These are phyloP conservation scores for Apocynum venetum DNA, from an alignment of 257 asterid species.

Conservation along the genomic window DNA sequence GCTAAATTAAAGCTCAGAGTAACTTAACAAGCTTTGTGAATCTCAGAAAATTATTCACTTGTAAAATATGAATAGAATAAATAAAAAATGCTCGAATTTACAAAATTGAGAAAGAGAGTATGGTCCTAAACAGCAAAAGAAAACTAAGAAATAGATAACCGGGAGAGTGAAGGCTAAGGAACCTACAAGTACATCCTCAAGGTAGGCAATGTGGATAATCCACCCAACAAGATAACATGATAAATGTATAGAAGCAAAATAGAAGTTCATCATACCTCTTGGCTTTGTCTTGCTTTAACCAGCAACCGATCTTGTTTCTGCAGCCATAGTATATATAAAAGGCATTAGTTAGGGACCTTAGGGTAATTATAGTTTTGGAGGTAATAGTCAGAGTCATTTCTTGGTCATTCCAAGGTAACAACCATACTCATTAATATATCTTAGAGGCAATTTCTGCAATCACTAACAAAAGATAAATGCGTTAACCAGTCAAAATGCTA, in stretches of 20 bases:
- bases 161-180: not conserved
- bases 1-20: not conserved
- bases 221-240: not conserved
- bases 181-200: not conserved
- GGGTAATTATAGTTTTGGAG: no score
- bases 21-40: not conserved
- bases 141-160: not conserved
- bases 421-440: not conserved
- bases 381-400: no score
- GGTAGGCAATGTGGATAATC: not conserved
- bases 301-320: slow-evolving; percentile 72
- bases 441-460: not conserved
- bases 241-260: slow-evolving; percentile 4
- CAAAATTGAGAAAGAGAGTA: not conserved
- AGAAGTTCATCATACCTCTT: slow-evolving; percentile 54
- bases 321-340: slow-evolving; percentile 15
- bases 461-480: not conserved
- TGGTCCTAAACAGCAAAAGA: not conserved
- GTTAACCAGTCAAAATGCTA: not conserved
- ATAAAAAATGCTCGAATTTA: not conserved
- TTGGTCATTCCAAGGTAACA: not conserved
- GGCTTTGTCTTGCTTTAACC: slow-evolving; percentile 58
- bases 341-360: not conserved
- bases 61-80: not conserved
- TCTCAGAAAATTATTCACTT: not conserved